Percentiles rank a stretch among this genome's conserved stretches.
These are phyloP conservation scores for Ceratocystis colombiana DNA, from an alignment of 2,329 filamentous ascomycete species.

Conservation along the genomic window DNA sequence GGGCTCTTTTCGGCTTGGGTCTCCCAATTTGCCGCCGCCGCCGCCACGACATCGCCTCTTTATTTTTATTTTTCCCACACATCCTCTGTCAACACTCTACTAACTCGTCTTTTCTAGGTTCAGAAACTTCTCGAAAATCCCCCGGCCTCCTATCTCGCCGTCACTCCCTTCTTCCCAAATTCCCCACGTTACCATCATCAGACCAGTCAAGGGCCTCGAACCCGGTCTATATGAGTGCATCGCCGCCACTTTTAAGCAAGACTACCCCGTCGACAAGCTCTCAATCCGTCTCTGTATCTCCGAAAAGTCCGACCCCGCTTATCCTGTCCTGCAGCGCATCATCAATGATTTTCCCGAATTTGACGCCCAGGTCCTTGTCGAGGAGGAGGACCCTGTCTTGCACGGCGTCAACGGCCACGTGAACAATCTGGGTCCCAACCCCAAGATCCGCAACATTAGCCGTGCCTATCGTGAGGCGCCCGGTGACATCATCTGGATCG, in stretches of 20 bases:
- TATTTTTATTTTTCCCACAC: background rate
- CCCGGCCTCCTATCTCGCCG: slow-evolving; percentile 43
- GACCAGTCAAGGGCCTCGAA: slow-evolving; percentile 87
- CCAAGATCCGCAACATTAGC: slow-evolving; percentile 97
- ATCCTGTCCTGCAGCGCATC: slow-evolving; percentile 60
- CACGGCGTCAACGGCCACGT: slow-evolving; percentile 42
- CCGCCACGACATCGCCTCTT: background rate
- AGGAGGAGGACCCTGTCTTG: slow-evolving; percentile 68
- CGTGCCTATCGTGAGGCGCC: slow-evolving; percentile 81
- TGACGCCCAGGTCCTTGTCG: slow-evolving; percentile 65
- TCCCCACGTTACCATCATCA: slow-evolving; percentile 80
- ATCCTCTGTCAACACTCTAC: background rate
- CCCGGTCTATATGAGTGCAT: slow-evolving; percentile 87
- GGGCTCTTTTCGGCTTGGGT: background rate
- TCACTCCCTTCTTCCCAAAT: slow-evolving; percentile 44
- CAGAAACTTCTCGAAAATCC: slow-evolving; percentile 43
- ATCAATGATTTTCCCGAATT: slow-evolving; percentile 61
- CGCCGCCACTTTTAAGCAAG: slow-evolving; percentile 70
- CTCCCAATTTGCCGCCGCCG: background rate
- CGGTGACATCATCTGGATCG: slow-evolving; percentile 82
- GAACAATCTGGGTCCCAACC: slow-evolving; percentile 73
- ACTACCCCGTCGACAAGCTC: slow-evolving; percentile 66
- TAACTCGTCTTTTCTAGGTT: slow-evolving; percentile 34
- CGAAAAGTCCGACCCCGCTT: slow-evolving; percentile 63
- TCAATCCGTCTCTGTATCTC: slow-evolving; percentile 77